phyloP scores from a whole-genome alignment of 495 filamentous ascomycete species.

The Lindgomyces ingoldianus region DNA sequence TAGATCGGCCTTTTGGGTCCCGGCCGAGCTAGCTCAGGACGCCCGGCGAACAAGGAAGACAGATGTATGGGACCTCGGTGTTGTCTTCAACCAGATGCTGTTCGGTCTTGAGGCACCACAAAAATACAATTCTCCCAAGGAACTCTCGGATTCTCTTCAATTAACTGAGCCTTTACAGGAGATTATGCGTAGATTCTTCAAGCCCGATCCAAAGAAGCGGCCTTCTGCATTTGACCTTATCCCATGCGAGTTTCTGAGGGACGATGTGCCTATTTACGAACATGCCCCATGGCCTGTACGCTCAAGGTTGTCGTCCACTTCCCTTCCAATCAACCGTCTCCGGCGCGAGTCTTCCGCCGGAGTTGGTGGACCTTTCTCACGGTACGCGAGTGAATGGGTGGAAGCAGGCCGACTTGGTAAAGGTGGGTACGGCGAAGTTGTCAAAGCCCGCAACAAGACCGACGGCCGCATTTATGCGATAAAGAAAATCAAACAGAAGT shows the following conservation, averaged over 20 bases:
- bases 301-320: slow-evolving; percentile 32
- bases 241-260: slow-evolving; percentile 82
- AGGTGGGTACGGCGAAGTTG: slow-evolving; percentile 96
- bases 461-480: slow-evolving; percentile 93
- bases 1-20: slow-evolving; percentile 75
- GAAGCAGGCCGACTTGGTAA: slow-evolving; percentile 87
- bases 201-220: slow-evolving; percentile 75
- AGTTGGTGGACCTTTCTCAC: slow-evolving; percentile 52
- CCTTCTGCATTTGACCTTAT: slow-evolving; percentile 86
- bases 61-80: slow-evolving; percentile 92
- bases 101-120: slow-evolving; percentile 76
- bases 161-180: slow-evolving; percentile 76
- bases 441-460: slow-evolving; percentile 90
- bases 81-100: slow-evolving; percentile 90
- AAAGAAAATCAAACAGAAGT: slow-evolving; percentile 89
- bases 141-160: slow-evolving; percentile 62
- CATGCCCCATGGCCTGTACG: slow-evolving; percentile 23
- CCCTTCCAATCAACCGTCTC: slow-evolving; percentile 12
- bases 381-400: slow-evolving; percentile 85
- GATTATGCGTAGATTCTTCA: slow-evolving; percentile 79
- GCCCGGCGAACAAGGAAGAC: slow-evolving; percentile 71
- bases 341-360: slow-evolving; percentile 33
- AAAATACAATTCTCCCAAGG: slow-evolving; percentile 75
- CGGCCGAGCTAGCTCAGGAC: slow-evolving; percentile 71
- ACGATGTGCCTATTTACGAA: slow-evolving; percentile 56